phyloP scores from a whole-genome alignment of 495 filamentous ascomycete species.

The Rostrohypoxylon terebratum region DNA sequence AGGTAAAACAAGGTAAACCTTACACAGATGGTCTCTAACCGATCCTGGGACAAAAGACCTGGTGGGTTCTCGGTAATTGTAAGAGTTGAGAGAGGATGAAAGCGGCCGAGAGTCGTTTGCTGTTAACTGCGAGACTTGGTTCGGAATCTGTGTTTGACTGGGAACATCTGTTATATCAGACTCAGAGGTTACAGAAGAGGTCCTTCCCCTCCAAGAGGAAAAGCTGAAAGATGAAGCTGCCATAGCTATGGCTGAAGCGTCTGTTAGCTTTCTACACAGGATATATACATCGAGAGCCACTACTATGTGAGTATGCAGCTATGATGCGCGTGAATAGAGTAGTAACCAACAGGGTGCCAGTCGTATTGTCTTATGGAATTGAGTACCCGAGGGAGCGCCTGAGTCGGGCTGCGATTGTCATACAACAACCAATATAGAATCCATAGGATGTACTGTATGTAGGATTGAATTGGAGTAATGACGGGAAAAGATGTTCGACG shows the following conservation, averaged over 20 bases:
- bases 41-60: conserved; percentile 85
- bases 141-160: conserved; percentile 28
- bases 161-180: conserved; percentile 47
- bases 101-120: conserved; percentile 49
- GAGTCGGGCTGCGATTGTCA: conserved; percentile 20
- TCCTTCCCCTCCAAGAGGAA: conserved; percentile 55
- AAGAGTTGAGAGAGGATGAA: conserved; percentile 56
- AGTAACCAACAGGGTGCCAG: conserved; percentile 27
- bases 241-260: conserved; percentile 44
- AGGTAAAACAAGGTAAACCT: conserved; percentile 26
- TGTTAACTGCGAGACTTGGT: conserved; percentile 26
- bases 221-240: conserved; percentile 53
- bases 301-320: not conserved
- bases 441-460: conserved; percentile 6
- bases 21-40: conserved; percentile 72
- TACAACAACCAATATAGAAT: conserved; percentile 27
- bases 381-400: not conserved
- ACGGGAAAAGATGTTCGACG: conserved; percentile 35
- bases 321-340: conserved; percentile 33
- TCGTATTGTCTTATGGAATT: conserved; percentile 4
- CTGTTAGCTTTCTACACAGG: conserved; percentile 24
- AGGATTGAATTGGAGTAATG: conserved; percentile 12
- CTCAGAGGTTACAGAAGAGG: conserved; percentile 51
- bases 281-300: conserved; percentile 28
- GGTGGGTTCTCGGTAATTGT: conserved; percentile 71